Conservation (phyloP, 805 yeast species). For the Lachancea kluyveri region DNA sequence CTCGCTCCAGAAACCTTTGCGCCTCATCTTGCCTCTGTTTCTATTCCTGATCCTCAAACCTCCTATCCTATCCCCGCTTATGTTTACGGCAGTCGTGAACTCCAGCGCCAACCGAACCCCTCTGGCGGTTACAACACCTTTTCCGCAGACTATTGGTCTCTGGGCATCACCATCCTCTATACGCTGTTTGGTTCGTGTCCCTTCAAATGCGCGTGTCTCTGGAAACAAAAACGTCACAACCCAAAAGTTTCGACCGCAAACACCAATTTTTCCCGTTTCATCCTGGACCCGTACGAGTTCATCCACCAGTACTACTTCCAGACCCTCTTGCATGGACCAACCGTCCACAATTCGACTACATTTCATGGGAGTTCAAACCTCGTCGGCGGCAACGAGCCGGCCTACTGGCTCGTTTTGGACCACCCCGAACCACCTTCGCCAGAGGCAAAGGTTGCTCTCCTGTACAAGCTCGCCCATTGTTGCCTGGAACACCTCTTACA, state of each 20-base stretch:
- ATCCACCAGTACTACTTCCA: slow-evolving; percentile 20
- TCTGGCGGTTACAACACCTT: slow-evolving; percentile 60
- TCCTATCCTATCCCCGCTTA: too few relatives aligned
- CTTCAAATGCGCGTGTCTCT: slow-evolving; percentile 61
- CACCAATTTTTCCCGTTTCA: slow-evolving; percentile 15
- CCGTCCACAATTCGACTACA: neutral
- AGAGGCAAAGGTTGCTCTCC: too few relatives aligned
- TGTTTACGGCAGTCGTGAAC: neutral
- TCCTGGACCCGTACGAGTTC: slow-evolving; percentile 17
- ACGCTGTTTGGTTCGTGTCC: slow-evolving; percentile 81
- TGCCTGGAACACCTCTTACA: too few relatives aligned
- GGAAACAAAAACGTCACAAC: too few relatives aligned
- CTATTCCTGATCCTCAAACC: too few relatives aligned
- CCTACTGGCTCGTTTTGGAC: slow-evolving; percentile 5
- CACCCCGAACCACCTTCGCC: too few relatives aligned
- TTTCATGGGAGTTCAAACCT: slow-evolving; percentile 3
- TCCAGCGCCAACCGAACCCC: neutral
- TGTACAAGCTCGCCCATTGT: too few relatives aligned
- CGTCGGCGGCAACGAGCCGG: slow-evolving; percentile 2
- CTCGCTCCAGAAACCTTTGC: slow-evolving; percentile 85
- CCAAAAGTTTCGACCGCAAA: slow-evolving; percentile 30
- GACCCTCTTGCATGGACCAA: slow-evolving; percentile 1
- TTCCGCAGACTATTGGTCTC: slow-evolving; percentile 81
- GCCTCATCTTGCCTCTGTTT: too few relatives aligned
- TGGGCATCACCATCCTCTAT: slow-evolving; percentile 76